Evolutionary conservation across 169 alveolate genomes (phyloP), one percentile per base, ranked within the genome.

Genomic region (Fabrea salina): DNA sequence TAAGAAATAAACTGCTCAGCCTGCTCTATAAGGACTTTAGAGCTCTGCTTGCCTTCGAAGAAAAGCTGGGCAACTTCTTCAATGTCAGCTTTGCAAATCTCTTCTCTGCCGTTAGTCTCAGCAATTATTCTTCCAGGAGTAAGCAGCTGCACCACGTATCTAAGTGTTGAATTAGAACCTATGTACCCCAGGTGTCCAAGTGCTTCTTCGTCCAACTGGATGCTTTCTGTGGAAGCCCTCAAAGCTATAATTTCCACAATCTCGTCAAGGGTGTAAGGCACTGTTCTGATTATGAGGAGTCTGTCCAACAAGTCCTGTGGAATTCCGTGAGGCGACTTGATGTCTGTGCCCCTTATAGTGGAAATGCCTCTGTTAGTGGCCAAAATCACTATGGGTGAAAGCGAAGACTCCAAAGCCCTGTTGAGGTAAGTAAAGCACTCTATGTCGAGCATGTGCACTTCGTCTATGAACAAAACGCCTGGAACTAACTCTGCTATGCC

Each of bases 401-500:
- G 89, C 22, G 99, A 97, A 4, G 99, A 95, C 88, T 98, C 99
- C 37, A 98, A 90, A 13, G 99, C 99, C 86, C 99, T 96, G 85
- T 98, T 98, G 75, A 98, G 91, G 87, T 96, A 98, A 47, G 99
- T 97, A 88, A 98, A 98, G 83, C 99, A 98, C 90, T 98, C 99
- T 39, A 98, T 97, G 89, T 98, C 99, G 58, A 98, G 93, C 99
- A 98, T 98, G 87, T 98, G 99, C 33, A 95, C 99, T 94, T 99
- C 99, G 91, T 99, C 99, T 58, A 99, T 98, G 83, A 97, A 99
- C 59, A 99, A 84, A 54, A 99, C 99, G 3, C 99, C 99, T 13
- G 99, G 99, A 22, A 98, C 98, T 49, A 98, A 94, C 88, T 99
- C 99, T 13, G 99, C 99, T 27, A 98, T 93, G 25, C 99, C 99